These are phyloP conservation scores for Basidioascus undulatus DNA, from an alignment of 768 basidiomycete genomes.

Conservation along the genomic window DNA sequence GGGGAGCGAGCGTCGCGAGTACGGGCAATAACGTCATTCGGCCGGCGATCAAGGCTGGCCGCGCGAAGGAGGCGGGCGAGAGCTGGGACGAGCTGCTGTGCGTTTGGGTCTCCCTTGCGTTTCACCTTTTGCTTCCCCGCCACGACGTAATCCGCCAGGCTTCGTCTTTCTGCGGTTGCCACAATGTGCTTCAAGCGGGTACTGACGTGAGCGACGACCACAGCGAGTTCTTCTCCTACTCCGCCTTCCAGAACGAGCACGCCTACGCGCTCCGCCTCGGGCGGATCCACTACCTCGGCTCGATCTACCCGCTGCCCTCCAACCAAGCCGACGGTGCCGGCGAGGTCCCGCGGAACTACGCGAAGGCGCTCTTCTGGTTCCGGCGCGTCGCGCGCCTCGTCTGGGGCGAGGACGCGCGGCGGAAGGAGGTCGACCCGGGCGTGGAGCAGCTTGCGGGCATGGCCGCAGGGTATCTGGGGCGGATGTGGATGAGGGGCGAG, in stretches of 20 bases:
- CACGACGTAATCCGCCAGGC: no score
- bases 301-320: conserved; percentile 35
- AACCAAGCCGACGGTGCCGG: conserved; percentile 24
- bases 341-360: conserved; percentile 60
- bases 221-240: conserved; percentile 35
- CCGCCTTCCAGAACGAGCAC: conserved; percentile 73
- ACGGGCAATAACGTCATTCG: conserved; percentile 47
- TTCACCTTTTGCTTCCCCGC: not conserved
- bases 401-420: no score
- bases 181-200: no score
- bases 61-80: conserved; percentile 65
- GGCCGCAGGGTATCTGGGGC: no score
- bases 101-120: conserved; percentile 33
- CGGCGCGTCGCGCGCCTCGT: no score
- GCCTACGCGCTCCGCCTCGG: conserved; percentile 78
- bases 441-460: no score
- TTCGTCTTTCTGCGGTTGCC: no score
- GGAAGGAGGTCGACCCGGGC: no score
- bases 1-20: conserved; percentile 79
- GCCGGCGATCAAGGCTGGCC: conserved; percentile 59
- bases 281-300: conserved; percentile 90
- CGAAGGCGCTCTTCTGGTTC: conserved; percentile 63
- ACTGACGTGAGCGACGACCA: conserved; percentile 7
- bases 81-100: conserved; percentile 84
- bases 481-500: conserved; percentile 86